Base-by-base conservation (phyloP, 2,329 filamentous ascomycete genomes). In the Metarhizium sp. region DNA sequence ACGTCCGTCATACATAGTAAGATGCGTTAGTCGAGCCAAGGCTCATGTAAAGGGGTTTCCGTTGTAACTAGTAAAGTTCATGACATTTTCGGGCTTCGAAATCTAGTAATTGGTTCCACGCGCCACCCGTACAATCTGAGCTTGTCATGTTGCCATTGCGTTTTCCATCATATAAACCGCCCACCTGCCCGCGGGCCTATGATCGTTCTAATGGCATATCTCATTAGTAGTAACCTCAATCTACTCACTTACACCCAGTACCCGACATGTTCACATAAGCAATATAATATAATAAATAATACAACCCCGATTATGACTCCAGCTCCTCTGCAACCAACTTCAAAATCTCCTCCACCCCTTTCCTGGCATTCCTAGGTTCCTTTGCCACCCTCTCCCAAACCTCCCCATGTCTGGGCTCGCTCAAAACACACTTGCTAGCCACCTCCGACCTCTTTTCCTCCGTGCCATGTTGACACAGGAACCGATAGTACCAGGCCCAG, bases 401-500 rank as follows among this genome's bases (percentile, higher is more conserved):
- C 77, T 99, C 94, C 14, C 94, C 94, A 70, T 99, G 91, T 63
- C 86, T 85, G 3, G 95, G 95, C 70, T 97, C 94, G 56, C 85
- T 92, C 51, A 87, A 74, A 36, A 88, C 78, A 63, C 89, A 92
- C 74, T 95, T 96, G 56, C 77, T 78, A 6, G 96, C 70, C 36
- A 96, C 87, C 67, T 97, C 94, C 34, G 78, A 81, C 65, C 87
- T 80, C 84, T 97, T 99, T 76, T 96, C 92, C 56, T 90, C 86
- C 5, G 91, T 96, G 10, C 94, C 95, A 73, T 99, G 92, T 76
- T 96, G 90, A 62, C 85, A 69, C 60, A 97, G 67, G 69, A 97
- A 99, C 70, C 92, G 92, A 71, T 91, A 94, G 71, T 96, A 99
- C 92, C 92, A 99, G 20, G 91, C 92, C 95, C 95, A 99, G 11